A percentile compares a stretch with the other conserved stretches of the same genome.
phyloP scores from a whole-genome alignment of 164 flowering plant genomes.

The Vitis rupestris region DNA sequence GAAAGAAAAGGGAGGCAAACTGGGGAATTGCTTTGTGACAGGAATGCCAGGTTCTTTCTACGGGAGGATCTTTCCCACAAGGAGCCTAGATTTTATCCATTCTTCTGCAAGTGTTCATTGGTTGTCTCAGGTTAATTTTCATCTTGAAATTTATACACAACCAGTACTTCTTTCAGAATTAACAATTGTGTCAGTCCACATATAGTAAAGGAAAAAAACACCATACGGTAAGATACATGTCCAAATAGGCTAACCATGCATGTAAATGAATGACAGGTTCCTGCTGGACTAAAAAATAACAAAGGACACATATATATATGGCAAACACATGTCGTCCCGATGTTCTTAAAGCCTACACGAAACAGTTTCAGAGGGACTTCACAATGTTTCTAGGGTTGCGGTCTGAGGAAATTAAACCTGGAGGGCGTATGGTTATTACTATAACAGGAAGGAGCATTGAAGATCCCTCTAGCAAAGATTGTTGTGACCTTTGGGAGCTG shows the following conservation, averaged over 20 bases:
- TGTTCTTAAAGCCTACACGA: no score
- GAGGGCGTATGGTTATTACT: constrained; percentile 4
- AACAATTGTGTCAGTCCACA: background rate
- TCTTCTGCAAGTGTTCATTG: constrained; percentile 6
- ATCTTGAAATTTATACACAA: background rate
- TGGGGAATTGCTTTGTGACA: background rate
- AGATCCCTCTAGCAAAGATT: constrained; percentile 8
- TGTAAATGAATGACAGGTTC: constrained; percentile 1
- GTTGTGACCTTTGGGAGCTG: background rate
- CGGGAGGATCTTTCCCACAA: constrained; percentile 1
- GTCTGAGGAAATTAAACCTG: background rate
- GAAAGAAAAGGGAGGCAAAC: constrained; percentile 1
- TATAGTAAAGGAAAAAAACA: background rate
- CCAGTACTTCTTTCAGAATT: background rate
- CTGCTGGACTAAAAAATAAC: constrained; percentile 4
- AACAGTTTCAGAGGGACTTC: constrained; percentile 7
- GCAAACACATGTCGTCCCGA: no score
- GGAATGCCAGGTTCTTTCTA: constrained; percentile 5
- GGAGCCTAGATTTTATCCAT: constrained; percentile 2
- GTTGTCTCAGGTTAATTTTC: constrained; percentile 4
- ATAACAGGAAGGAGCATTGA: background rate
- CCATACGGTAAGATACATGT: background rate
- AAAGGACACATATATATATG: constrained; percentile 4
- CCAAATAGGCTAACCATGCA: background rate
- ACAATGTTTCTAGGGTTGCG: constrained; percentile 3